phyloP scores from a whole-genome alignment of 352 stramenopile species.

The Phytophthora kernoviae region DNA sequence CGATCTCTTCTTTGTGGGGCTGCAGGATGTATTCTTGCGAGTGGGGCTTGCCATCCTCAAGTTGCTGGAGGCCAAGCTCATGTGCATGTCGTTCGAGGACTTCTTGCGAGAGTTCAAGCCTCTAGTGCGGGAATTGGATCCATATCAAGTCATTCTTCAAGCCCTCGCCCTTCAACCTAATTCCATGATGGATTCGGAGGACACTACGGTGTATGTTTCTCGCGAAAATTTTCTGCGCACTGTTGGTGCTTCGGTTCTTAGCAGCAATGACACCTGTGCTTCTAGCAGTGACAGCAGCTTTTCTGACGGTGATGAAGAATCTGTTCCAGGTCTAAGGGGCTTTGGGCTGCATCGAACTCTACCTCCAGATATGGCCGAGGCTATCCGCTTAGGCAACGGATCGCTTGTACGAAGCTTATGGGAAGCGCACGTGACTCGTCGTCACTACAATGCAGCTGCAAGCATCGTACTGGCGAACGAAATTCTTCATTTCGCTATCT shows the following conservation, averaged over 20 bases:
- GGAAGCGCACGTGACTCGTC: constrained; percentile 48
- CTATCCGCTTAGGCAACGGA: constrained; percentile 47
- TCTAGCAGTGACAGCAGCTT: constrained; percentile 37
- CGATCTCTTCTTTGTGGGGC: constrained; percentile 82
- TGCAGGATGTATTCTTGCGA: constrained; percentile 84
- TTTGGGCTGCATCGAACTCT: constrained; percentile 73
- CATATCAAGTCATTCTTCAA: constrained; percentile 74
- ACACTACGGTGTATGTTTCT: constrained; percentile 64
- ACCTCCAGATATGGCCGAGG: constrained; percentile 50
- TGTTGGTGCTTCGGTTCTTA: constrained; percentile 20
- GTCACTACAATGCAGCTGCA: constrained; percentile 21
- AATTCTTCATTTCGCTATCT: constrained; percentile 79
- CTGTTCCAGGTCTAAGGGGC: constrained; percentile 31
- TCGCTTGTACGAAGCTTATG: constrained; percentile 45
- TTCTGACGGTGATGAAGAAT: constrained; percentile 32
- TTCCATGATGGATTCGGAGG: constrained; percentile 45
- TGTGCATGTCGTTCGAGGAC: constrained; percentile 87
- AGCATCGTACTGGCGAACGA: constrained; percentile 70
- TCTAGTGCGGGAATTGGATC: constrained; percentile 72
- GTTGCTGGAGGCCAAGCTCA: constrained; percentile 74
- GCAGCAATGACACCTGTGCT: constrained; percentile 19
- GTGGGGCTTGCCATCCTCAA: constrained; percentile 82
- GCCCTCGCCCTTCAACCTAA: constrained; percentile 64
- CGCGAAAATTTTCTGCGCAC: constrained; percentile 50
- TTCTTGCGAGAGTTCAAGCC: constrained; percentile 86